Evolutionary conservation across 2,329 filamentous ascomycete genomes (phyloP).

Genomic region (Fusarium sp.): DNA sequence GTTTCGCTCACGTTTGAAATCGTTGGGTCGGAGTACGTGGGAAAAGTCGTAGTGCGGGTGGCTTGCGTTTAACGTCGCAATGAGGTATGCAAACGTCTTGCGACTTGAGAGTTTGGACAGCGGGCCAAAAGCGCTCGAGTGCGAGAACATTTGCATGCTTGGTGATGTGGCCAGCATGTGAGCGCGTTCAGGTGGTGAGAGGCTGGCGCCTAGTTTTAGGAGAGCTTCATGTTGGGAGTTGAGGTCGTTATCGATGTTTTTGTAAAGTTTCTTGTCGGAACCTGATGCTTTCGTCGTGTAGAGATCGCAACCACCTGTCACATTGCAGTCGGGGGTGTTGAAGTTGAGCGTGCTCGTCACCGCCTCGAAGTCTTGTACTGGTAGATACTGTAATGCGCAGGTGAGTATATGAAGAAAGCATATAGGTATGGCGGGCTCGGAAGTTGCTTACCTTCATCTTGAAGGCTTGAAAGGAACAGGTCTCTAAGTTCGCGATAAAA

Average conservation of each 20-base stretch:
- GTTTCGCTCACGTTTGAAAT: slow-evolving; percentile 88
- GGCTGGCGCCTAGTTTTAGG: slow-evolving; percentile 83
- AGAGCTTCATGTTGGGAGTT: slow-evolving; percentile 92
- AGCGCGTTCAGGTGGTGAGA: slow-evolving; percentile 84
- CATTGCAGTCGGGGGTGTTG: slow-evolving; percentile 90
- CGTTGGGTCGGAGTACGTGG: slow-evolving; percentile 85
- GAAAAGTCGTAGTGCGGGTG: slow-evolving; percentile 96
- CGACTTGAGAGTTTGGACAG: slow-evolving; percentile 89
- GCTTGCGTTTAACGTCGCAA: slow-evolving; percentile 94
- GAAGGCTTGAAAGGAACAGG: slow-evolving; percentile 13
- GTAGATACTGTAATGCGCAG: slow-evolving; percentile 76
- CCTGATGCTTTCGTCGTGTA: slow-evolving; percentile 98
- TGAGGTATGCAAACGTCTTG: slow-evolving; percentile 93
- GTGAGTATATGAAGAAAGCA: slow-evolving; percentile 32
- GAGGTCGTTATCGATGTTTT: slow-evolving; percentile 90
- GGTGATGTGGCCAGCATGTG: slow-evolving; percentile 76
- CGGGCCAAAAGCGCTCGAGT: slow-evolving; percentile 91
- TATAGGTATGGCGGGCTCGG: not conserved
- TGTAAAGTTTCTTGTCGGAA: slow-evolving; percentile 96
- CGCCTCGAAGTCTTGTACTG: slow-evolving; percentile 88
- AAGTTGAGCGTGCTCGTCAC: slow-evolving; percentile 95
- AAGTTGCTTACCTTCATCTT: slow-evolving; percentile 54
- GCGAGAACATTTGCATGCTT: slow-evolving; percentile 69
- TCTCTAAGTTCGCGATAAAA: slow-evolving; percentile 2
- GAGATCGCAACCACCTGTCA: slow-evolving; percentile 93